Conservation (phyloP, 805 yeast species). For the Myxozyma monticola region DNA sequence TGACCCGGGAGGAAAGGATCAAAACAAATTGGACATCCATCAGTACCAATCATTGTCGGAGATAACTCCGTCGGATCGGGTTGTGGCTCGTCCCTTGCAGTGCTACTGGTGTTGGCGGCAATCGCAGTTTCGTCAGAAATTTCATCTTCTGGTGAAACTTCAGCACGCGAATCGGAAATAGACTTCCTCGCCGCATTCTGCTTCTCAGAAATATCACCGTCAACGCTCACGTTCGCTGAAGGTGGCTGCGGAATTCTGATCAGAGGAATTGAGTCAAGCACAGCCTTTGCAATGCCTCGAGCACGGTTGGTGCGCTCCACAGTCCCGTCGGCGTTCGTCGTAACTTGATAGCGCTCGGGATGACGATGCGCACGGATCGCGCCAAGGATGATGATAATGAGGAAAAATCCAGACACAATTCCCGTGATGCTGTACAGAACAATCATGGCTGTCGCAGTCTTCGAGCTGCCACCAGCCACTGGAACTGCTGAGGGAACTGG, state of each 20-base stretch:
- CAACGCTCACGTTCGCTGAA: not conserved
- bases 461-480: not conserved
- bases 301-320: slow-evolving; percentile 33
- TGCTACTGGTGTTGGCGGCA: not conserved
- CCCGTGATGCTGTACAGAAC: slow-evolving; percentile 38
- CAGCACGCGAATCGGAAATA: not conserved
- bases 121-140: not conserved
- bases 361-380: slow-evolving; percentile 39
- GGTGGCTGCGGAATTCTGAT: slow-evolving; percentile 30
- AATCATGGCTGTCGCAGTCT: slow-evolving; percentile 37
- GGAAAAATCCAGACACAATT: slow-evolving; percentile 35
- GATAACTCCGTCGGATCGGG: not conserved
- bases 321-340: slow-evolving; percentile 22
- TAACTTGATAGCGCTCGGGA: slow-evolving; percentile 38
- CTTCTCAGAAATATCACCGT: not conserved
- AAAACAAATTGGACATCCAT: slow-evolving; percentile 76
- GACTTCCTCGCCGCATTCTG: not conserved
- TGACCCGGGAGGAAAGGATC: slow-evolving; percentile 67
- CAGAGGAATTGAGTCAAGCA: slow-evolving; percentile 41
- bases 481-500: not conserved
- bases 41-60: slow-evolving; percentile 16
- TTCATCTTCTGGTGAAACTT: not conserved
- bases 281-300: slow-evolving; percentile 41
- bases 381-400: slow-evolving; percentile 38
- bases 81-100: not conserved